phyloP scores from a whole-genome alignment of 768 basidiomycete species.

The Tulasnella sp. region DNA sequence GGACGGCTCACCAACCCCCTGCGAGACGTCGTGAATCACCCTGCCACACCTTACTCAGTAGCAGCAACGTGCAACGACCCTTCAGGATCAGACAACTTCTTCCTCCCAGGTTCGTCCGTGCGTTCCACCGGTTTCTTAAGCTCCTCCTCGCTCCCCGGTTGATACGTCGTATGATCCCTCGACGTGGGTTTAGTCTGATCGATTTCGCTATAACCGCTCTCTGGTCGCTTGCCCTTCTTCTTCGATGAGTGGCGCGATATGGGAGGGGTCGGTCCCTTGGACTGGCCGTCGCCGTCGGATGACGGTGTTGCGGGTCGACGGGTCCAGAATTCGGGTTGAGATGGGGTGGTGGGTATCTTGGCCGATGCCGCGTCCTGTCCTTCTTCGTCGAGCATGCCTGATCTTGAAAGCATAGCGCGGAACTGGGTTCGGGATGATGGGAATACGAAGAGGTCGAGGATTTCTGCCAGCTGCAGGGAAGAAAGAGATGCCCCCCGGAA shows the following conservation, averaged over 20 bases:
- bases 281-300: neutral
- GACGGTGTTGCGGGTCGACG: neutral
- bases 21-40: neutral
- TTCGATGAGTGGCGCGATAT: neutral
- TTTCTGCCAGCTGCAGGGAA: conserved; percentile 43
- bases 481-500: neutral
- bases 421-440: conserved; percentile 69
- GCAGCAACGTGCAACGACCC: neutral
- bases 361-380: neutral
- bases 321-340: neutral
- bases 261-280: neutral
- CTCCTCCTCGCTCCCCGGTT: neutral
- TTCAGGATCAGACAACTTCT: neutral
- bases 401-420: conserved; percentile 44
- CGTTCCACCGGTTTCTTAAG: neutral
- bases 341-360: neutral
- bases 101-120: neutral
- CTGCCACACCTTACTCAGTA: neutral
- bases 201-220: neutral
- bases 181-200: neutral
- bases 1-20: neutral
- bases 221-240: neutral
- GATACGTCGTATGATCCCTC: neutral
- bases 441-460: conserved; percentile 57
- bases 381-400: conserved; percentile 32